Evolutionary conservation across 164 flowering plant genomes (phyloP).

Genomic region (Brasenia schreberi): DNA sequence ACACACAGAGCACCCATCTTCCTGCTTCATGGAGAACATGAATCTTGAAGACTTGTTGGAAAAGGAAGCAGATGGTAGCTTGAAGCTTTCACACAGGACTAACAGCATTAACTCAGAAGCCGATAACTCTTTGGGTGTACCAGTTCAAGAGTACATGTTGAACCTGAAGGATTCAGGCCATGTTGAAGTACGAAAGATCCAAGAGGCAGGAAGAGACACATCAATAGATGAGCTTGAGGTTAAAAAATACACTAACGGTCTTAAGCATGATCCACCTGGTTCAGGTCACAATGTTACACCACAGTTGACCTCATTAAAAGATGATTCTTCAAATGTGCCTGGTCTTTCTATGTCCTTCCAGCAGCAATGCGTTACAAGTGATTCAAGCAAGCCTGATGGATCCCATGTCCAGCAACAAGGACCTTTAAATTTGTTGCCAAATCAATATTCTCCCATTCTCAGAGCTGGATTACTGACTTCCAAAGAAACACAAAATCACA

Average conservation of each 20-base stretch:
- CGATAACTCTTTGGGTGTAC: slow-evolving; percentile 5
- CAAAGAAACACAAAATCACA: slow-evolving; percentile 25
- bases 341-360: slow-evolving; percentile 23
- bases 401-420: slow-evolving; percentile 22
- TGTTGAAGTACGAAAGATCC: slow-evolving; percentile 4
- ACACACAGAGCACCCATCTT: slow-evolving; percentile 18
- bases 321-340: slow-evolving; percentile 28
- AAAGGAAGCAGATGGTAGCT: slow-evolving; percentile 25
- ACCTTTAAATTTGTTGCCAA: slow-evolving; percentile 21
- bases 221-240: slow-evolving; percentile 11
- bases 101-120: slow-evolving; percentile 23
- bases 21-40: slow-evolving; percentile 27
- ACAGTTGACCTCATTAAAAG: slow-evolving; percentile 24
- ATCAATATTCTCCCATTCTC: slow-evolving; percentile 20
- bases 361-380: slow-evolving; percentile 27
- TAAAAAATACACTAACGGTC: slow-evolving; percentile 20
- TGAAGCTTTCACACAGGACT: no score
- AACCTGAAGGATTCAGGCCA: slow-evolving; percentile 8
- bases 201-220: slow-evolving; percentile 8
- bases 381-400: slow-evolving; percentile 23
- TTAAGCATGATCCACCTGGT: slow-evolving; percentile 17
- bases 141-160: slow-evolving; percentile 10
- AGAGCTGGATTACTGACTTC: slow-evolving; percentile 36
- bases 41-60: slow-evolving; percentile 34
- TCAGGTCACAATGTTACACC: slow-evolving; percentile 22